These are phyloP conservation scores for Uronychia setigera DNA, from an alignment of 73 alveolate genomes.

Conservation along the genomic window DNA sequence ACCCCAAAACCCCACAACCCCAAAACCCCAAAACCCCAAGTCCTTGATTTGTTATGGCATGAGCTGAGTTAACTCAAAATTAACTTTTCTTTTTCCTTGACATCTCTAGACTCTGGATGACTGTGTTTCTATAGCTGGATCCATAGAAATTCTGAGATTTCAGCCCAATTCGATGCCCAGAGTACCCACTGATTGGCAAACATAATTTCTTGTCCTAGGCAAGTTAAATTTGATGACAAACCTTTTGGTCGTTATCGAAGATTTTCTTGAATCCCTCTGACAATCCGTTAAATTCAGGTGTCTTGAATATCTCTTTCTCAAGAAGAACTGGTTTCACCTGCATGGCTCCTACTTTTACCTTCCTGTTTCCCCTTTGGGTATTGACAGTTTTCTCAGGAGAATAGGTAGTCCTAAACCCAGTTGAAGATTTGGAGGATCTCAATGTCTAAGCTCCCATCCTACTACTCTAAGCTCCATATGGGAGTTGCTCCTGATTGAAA, in stretches of 20 bases:
- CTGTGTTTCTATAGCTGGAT: conserved; percentile 23
- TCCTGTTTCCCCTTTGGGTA: no score
- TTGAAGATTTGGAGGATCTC: neutral
- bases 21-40: no score
- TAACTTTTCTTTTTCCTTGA: no score
- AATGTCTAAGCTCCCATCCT: neutral
- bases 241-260: conserved; percentile 14
- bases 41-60: no score
- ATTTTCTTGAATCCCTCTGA: conserved; percentile 52
- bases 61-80: no score
- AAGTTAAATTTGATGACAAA: neutral
- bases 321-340: conserved; percentile 11
- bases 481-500: neutral
- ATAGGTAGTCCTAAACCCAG: neutral
- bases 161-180: conserved; percentile 44
- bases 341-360: no score
- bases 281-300: conserved; percentile 22
- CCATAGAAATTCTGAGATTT: conserved; percentile 50
- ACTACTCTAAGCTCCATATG: neutral
- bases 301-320: conserved; percentile 24
- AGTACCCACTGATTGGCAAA: conserved; percentile 33
- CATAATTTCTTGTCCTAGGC: conserved; percentile 2
- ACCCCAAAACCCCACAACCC: no score
- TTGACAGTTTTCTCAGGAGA: neutral
- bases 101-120: no score